These are phyloP conservation scores for Lathyrus tuberosus DNA, from an alignment of 306 rosid genomes.

Conservation along the genomic window DNA sequence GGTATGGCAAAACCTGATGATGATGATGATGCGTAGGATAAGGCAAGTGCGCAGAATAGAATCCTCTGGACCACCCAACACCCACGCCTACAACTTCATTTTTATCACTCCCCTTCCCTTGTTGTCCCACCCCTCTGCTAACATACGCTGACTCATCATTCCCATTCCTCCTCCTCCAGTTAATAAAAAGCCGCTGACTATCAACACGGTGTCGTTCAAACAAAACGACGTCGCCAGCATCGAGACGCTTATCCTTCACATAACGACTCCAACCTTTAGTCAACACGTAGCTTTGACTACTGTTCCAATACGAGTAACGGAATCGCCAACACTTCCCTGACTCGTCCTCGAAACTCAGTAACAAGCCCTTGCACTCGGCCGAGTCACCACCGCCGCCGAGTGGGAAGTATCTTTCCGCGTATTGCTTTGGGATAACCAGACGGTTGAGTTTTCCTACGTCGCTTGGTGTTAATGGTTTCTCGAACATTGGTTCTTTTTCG, in stretches of 20 bases:
- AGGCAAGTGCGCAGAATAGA: conserved; percentile 70
- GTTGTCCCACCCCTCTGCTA: conserved; percentile 20
- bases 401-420: conserved; percentile 90
- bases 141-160: conserved; percentile 28
- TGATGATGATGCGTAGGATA: conserved; percentile 73
- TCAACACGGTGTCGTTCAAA: conserved; percentile 67
- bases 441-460: conserved; percentile 98
- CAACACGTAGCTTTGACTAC: conserved; percentile 93
- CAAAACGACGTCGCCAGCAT: conserved; percentile 87
- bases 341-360: conserved; percentile 94
- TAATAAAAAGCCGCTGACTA: conserved; percentile 62
- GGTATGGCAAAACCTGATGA: conserved; percentile 64
- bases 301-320: conserved; percentile 97
- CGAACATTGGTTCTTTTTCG: conserved; percentile 79
- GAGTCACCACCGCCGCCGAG: conserved; percentile 44
- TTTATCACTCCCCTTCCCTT: background rate
- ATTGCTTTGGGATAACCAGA: conserved; percentile 92
- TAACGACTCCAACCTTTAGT: conserved; percentile 98
- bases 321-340: conserved; percentile 88
- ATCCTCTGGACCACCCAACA: conserved; percentile 61
- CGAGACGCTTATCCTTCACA: conserved; percentile 89
- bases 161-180: conserved; percentile 59
- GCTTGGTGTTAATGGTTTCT: conserved; percentile 88
- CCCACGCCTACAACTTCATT: conserved; percentile 29
- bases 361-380: conserved; percentile 59